Evolutionary conservation across 129 eudicot genomes (phyloP).

Genomic region (Glebionis coronaria): DNA sequence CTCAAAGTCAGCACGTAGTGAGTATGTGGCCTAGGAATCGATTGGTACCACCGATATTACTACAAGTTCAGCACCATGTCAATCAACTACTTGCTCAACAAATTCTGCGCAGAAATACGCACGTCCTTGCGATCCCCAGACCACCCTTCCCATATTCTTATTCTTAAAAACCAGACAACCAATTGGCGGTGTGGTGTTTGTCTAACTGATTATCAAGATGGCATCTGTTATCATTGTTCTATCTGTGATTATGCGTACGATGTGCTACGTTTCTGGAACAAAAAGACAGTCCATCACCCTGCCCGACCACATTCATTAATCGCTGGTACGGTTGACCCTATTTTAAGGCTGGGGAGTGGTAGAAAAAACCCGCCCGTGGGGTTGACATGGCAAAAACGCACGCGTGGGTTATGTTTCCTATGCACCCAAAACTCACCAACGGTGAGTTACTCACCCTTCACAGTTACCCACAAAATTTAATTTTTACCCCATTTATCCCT

Average conservation of each 20-base stretch:
- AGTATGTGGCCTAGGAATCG: neutral
- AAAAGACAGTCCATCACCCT: neutral
- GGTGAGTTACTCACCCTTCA: too few relatives aligned
- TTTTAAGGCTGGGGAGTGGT: too few relatives aligned
- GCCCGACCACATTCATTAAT: neutral
- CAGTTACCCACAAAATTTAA: too few relatives aligned
- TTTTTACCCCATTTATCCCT: too few relatives aligned
- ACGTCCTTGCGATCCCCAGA: neutral
- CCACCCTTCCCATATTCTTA: neutral
- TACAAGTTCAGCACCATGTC: slow-evolving; percentile 8
- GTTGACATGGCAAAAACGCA: too few relatives aligned
- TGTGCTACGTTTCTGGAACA: neutral
- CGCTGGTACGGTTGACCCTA: neutral
- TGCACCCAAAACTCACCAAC: too few relatives aligned
- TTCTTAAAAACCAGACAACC: neutral
- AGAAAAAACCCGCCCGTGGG: too few relatives aligned
- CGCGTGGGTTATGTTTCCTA: too few relatives aligned
- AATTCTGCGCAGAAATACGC: neutral
- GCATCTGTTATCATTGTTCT: neutral
- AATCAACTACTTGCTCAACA: neutral
- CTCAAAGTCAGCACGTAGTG: too few relatives aligned
- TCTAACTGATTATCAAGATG: neutral
- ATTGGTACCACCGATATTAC: slow-evolving; percentile 21
- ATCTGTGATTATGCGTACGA: neutral
- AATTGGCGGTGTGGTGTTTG: neutral